Percentiles rank a stretch among this genome's conserved stretches.
These are phyloP conservation scores for Malus hybrid DNA, from an alignment of 331 rosid genomes.

Conservation along the genomic window DNA sequence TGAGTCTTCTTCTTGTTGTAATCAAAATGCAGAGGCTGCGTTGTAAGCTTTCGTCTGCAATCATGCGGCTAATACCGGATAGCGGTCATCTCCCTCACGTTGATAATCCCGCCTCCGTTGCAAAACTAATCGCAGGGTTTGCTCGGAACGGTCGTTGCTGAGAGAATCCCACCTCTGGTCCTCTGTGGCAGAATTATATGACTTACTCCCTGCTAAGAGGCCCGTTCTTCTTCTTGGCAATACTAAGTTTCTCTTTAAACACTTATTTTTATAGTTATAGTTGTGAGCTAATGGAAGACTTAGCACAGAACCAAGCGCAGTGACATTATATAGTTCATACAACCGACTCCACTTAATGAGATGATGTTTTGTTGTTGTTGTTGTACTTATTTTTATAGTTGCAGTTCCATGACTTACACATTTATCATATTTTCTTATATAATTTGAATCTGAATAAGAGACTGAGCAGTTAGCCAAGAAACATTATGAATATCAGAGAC, in stretches of 20 bases:
- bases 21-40: constrained; percentile 32
- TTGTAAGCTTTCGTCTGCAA: constrained; percentile 36
- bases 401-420: too few species aligned
- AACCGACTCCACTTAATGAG: too few species aligned
- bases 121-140: constrained; percentile 31
- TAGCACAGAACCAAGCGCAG: too few species aligned
- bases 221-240: background rate
- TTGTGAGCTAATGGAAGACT: too few species aligned
- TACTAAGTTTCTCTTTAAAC: background rate
- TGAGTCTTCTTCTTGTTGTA: background rate
- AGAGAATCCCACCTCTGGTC: background rate
- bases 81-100: constrained; percentile 53
- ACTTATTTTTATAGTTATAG: background rate
- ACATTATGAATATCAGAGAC: background rate
- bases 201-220: background rate
- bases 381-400: too few species aligned
- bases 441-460: background rate
- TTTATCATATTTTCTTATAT: too few species aligned
- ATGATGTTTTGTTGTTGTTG: too few species aligned
- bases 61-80: constrained; percentile 22
- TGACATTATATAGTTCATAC: too few species aligned
- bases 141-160: constrained; percentile 2
- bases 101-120: constrained; percentile 28
- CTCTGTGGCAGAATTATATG: background rate
- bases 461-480: background rate